Evolutionary conservation across 257 asterid genomes (phyloP).

Genomic region (Solanum lycopersicoides): DNA sequence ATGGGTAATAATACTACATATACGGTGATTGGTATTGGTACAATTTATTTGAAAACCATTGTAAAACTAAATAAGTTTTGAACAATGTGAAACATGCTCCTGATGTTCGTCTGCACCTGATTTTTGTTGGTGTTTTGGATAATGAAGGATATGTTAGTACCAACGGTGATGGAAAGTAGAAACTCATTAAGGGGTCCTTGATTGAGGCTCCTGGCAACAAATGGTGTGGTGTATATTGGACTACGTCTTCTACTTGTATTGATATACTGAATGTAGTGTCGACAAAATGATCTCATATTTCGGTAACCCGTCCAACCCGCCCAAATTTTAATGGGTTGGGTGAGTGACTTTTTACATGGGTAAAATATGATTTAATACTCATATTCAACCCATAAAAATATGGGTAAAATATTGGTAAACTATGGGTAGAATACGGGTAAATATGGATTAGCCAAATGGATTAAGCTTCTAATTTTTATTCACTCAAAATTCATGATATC

Average conservation of each 20-base stretch:
- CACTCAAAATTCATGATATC: no score
- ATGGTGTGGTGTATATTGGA: neutral
- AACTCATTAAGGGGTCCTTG: neutral
- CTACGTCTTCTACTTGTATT: neutral
- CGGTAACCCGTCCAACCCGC: no score
- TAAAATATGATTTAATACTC: no score
- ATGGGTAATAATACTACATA: neutral
- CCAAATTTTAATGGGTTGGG: no score
- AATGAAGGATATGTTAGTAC: neutral
- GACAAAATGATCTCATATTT: no score
- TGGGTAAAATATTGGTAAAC: no score
- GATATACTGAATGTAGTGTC: neutral
- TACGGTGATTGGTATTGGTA: neutral
- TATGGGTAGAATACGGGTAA: no score
- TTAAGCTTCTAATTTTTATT: no score
- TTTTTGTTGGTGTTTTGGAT: neutral
- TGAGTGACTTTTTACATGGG: no score
- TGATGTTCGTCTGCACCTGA: neutral
- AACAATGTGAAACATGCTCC: neutral
- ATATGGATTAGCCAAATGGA: no score
- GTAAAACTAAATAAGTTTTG: neutral
- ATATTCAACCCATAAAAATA: no score
- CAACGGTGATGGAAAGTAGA: neutral
- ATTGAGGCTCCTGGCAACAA: neutral
- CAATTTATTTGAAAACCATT: neutral